Percentiles rank a stretch among this genome's conserved stretches.
phyloP scores from a whole-genome alignment of 805 yeast genomes.

The Saccharomycopsis lassenensis region DNA sequence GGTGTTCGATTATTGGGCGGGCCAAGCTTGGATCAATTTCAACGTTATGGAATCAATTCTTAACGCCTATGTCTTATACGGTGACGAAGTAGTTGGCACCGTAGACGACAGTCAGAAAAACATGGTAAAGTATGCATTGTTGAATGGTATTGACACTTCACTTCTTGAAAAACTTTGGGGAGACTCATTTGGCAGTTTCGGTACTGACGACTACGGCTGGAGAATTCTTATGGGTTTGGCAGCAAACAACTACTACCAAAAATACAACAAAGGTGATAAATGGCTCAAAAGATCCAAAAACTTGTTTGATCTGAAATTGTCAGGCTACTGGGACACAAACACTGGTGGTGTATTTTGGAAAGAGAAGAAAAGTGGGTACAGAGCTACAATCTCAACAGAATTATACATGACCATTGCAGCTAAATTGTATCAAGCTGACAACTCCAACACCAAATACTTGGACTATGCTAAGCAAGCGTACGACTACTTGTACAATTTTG shows the following conservation, averaged over 20 bases:
- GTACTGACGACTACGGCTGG: slow-evolving; percentile 7
- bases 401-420: slow-evolving; percentile 2
- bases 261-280: neutral
- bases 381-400: slow-evolving; percentile 2
- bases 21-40: slow-evolving; percentile 1
- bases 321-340: slow-evolving; percentile 1
- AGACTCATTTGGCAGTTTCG: neutral
- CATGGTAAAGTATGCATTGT: too few species aligned
- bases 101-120: too few species aligned
- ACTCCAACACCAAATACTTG: neutral
- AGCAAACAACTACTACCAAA: neutral
- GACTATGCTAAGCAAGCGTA: slow-evolving; percentile 1
- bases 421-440: neutral
- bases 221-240: slow-evolving; percentile 1
- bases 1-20: too few species aligned
- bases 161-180: too few species aligned
- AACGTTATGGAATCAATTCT: slow-evolving; percentile 1
- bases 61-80: neutral
- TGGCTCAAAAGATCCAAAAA: neutral
- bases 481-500: neutral
- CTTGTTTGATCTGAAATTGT: neutral
- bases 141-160: too few species aligned
- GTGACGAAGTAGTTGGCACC: too few species aligned
- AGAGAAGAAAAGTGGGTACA: neutral
- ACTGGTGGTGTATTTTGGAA: slow-evolving; percentile 4